Conservation (phyloP, 192 early-diverging fungal species). For the Coemansia guatemalensis region DNA sequence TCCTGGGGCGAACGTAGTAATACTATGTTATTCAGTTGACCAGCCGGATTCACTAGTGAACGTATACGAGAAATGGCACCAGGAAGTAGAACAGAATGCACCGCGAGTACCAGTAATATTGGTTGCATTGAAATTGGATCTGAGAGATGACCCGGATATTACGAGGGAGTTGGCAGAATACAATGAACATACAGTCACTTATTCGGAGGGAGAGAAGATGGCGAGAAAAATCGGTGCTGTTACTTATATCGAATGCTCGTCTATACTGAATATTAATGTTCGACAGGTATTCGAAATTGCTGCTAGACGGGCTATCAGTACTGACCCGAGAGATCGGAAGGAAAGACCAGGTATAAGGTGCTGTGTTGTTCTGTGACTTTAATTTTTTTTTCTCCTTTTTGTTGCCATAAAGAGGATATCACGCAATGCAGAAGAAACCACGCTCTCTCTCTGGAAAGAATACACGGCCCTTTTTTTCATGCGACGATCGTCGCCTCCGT, state of each 20-base stretch:
- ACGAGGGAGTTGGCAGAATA: constrained; percentile 35
- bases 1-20: constrained; percentile 86
- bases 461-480: too few relatives aligned
- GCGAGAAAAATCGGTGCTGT: constrained; percentile 70
- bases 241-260: constrained; percentile 83
- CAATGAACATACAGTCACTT: constrained; percentile 39
- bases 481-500: too few relatives aligned
- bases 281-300: constrained; percentile 59
- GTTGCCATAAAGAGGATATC: too few relatives aligned
- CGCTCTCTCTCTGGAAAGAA: neutral
- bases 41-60: constrained; percentile 82
- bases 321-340: neutral
- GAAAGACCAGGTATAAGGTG: constrained; percentile 6
- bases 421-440: too few relatives aligned
- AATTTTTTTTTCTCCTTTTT: constrained; percentile 2
- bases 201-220: constrained; percentile 63
- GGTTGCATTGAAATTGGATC: constrained; percentile 45
- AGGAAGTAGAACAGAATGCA: constrained; percentile 25
- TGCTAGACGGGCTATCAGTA: constrained; percentile 57
- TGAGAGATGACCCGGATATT: constrained; percentile 23
- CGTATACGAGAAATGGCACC: constrained; percentile 54
- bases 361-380: constrained; percentile 43
- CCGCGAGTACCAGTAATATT: constrained; percentile 19
- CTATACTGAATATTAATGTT: constrained; percentile 51
- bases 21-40: constrained; percentile 89